Base-by-base conservation (phyloP, 148 eudicot genomes). In the Fagopyrum homotropicum region DNA sequence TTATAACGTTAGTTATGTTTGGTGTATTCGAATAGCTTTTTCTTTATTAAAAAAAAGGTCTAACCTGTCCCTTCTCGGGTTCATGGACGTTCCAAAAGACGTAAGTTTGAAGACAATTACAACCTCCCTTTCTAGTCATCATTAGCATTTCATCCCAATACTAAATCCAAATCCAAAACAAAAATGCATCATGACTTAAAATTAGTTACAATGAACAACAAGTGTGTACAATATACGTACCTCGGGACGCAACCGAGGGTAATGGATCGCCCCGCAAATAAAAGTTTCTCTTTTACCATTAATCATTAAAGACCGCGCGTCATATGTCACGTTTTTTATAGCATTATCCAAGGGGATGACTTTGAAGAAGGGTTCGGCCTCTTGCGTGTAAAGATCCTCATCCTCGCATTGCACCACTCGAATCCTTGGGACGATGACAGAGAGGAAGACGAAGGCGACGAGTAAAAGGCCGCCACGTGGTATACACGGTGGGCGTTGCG, bases 251-350 rank as follows among this genome's bases (percentile, higher is more conserved):
- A 80, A 1, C 63, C 91, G 85, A 30, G 91, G 83, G 68, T 88
- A 88, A 78, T 88, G 91, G 71, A 88, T 83, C 0, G 89, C 84
- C 0, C 91, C 91, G 11, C 89, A 88, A 70, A 81, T 78, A 5
- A 88, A 74, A 22, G 84, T 55, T 60, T 83, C 69, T 56, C 88
- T 81, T 26, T 75, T 83, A 12, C 91, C 91, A 75, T 83, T 52
- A 35, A 88, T 78, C 49, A 81, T 19, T 75, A 88, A 77, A 3
- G 89, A 84, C 30, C 91, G 79, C 4, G 77, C 15, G 30, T 86
- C 89, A 30, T 80, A 86, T 2, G 83, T 79, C 61, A 86, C 84
- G 2, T 17, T 14, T 40, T 40, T 66, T 6, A 46, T 40, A 1
- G 9, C 5, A 5, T 66, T 66, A 15, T 43, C 47, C 17, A 66